These are phyloP conservation scores for Trametes pubescens DNA, from an alignment of 1,284 basidiomycete species.

Conservation along the genomic window DNA sequence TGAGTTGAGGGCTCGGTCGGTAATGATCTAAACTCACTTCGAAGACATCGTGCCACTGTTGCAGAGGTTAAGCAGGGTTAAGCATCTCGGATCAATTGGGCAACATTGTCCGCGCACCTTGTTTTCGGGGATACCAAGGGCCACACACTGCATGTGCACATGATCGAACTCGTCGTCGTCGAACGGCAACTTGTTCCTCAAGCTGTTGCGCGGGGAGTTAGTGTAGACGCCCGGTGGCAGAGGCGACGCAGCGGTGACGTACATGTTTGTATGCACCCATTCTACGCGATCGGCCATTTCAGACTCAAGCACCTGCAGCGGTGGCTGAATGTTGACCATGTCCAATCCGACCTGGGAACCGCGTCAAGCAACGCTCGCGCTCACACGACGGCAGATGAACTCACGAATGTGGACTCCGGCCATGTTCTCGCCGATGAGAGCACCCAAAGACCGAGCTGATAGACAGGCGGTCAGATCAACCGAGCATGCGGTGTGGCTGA, in stretches of 20 bases:
- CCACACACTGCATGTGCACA: conserved; percentile 71
- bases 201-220: conserved; percentile 47
- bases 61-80: conserved; percentile 7
- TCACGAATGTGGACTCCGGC: conserved; percentile 70
- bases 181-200: conserved; percentile 77
- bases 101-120: conserved; percentile 55
- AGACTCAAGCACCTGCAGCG: conserved; percentile 56
- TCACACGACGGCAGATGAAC: conserved; percentile 38
- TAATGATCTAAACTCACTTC: conserved; percentile 54
- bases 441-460: conserved; percentile 73
- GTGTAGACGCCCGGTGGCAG: not conserved
- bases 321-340: conserved; percentile 74
- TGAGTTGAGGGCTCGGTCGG: not conserved
- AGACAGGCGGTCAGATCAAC: conserved; percentile 8
- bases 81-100: conserved; percentile 5
- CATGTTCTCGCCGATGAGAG: conserved; percentile 77
- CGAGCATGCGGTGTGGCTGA: not conserved
- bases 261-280: conserved; percentile 83
- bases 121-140: conserved; percentile 75
- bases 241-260: conserved; percentile 38
- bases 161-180: conserved; percentile 82
- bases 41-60: conserved; percentile 72
- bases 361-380: not conserved
- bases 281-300: conserved; percentile 61
- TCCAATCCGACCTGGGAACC: conserved; percentile 72